Percentiles rank a stretch among this genome's conserved stretches.
Evolutionary conservation across 345 rosid species (phyloP).

Genomic region (Populus davidiana): DNA sequence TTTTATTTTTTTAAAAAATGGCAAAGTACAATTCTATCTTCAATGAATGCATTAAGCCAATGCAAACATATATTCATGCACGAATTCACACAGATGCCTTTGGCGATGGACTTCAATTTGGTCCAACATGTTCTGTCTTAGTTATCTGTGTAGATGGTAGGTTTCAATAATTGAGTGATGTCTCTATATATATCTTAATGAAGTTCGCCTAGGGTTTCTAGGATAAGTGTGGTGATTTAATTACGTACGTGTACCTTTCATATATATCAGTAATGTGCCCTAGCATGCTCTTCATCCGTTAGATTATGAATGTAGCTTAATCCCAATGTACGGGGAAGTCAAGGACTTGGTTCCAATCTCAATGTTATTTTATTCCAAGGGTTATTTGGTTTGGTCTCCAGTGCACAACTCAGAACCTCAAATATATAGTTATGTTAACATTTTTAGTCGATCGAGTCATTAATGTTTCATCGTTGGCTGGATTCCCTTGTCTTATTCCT

Average conservation of each 20-base stretch:
- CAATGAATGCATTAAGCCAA: not conserved
- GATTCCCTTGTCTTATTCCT: not conserved
- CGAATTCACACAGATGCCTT: slow-evolving; percentile 14
- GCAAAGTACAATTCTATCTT: not conserved
- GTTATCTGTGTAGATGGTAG: not conserved
- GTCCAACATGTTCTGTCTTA: slow-evolving; percentile 23
- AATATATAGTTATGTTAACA: not conserved
- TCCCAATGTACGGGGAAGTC: slow-evolving; percentile 32
- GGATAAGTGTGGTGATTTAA: not conserved
- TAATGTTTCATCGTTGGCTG: slow-evolving; percentile 11
- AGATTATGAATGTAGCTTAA: slow-evolving; percentile 18
- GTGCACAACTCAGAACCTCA: not conserved
- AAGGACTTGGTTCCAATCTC: slow-evolving; percentile 37
- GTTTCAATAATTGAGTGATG: not conserved
- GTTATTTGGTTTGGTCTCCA: not conserved
- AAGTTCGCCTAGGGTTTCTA: slow-evolving; percentile 27
- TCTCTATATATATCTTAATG: slow-evolving; percentile 23
- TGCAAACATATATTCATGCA: slow-evolving; percentile 17
- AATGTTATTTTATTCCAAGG: slow-evolving; percentile 6
- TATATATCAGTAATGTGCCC: not conserved
- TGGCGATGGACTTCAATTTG: slow-evolving; percentile 6
- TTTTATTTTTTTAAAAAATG: not conserved
- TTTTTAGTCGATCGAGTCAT: not conserved
- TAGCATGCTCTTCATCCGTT: slow-evolving; percentile 9
- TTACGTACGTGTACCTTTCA: slow-evolving; percentile 3